A percentile compares a stretch with the other conserved stretches of the same genome.
phyloP scores from a whole-genome alignment of 768 basidiomycete species.

The Coprinellus micaceus region DNA sequence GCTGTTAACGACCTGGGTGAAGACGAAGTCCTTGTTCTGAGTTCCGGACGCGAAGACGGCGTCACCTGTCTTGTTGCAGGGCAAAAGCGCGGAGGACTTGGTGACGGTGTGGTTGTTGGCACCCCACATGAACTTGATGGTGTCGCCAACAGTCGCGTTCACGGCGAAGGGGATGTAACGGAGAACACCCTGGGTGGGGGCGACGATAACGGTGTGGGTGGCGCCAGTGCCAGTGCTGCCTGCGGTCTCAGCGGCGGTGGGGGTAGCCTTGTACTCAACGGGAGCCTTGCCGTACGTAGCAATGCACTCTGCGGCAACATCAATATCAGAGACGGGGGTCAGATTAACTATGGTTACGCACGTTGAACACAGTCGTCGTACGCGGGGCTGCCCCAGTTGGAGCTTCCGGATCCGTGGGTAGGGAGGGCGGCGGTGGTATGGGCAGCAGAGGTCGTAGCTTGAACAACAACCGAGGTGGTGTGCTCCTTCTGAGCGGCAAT shows the following conservation, averaged over 20 bases:
- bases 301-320: conserved; percentile 51
- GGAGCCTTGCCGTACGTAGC: conserved; percentile 48
- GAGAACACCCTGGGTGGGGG: conserved; percentile 71
- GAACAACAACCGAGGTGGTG: too few relatives aligned
- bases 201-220: conserved; percentile 76
- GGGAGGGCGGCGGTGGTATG: conserved; percentile 32
- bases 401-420: conserved; percentile 60
- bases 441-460: conserved; percentile 9
- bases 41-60: conserved; percentile 58
- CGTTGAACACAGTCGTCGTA: conserved; percentile 72
- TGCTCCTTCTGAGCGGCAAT: too few relatives aligned
- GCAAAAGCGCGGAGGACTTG: conserved; percentile 59
- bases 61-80: conserved; percentile 71
- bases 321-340: background rate
- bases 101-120: conserved; percentile 83
- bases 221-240: conserved; percentile 41
- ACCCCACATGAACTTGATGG: conserved; percentile 72
- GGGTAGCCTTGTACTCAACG: conserved; percentile 34
- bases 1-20: conserved; percentile 69
- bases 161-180: conserved; percentile 73
- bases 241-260: conserved; percentile 27
- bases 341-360: conserved; percentile 30
- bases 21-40: conserved; percentile 62
- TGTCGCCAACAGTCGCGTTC: conserved; percentile 76
- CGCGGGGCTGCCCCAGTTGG: conserved; percentile 51